A percentile compares a stretch with the other conserved stretches of the same genome.
Evolutionary conservation across 176 grass and related monocot species (phyloP).

Genomic region (Oropetium thomaeum): DNA sequence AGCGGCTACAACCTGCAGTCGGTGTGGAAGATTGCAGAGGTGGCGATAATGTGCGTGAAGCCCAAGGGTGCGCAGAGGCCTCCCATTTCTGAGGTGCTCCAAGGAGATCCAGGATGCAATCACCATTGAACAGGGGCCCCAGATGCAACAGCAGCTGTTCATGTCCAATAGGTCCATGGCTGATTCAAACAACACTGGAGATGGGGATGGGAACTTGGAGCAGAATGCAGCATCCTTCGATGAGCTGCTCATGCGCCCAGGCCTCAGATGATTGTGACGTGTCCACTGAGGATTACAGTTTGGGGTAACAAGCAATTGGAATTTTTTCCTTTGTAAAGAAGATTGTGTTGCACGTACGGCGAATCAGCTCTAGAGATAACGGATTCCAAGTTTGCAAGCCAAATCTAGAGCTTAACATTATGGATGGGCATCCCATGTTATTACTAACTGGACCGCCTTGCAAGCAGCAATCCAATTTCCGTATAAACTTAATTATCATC

Average conservation of each 20-base stretch:
- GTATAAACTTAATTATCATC: neutral
- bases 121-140: conserved; percentile 48
- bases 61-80: conserved; percentile 60
- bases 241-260: conserved; percentile 19
- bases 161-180: conserved; percentile 43
- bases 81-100: conserved; percentile 69
- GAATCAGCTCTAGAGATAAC: neutral
- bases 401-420: neutral
- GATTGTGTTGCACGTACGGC: neutral
- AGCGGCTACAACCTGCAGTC: conserved; percentile 65
- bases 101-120: conserved; percentile 98
- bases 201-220: conserved; percentile 4
- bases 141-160: conserved; percentile 29
- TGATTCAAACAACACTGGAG: neutral
- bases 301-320: neutral
- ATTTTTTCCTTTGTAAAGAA: neutral
- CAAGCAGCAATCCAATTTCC: neutral
- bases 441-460: neutral
- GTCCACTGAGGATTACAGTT: neutral
- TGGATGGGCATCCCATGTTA: neutral
- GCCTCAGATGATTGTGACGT: neutral
- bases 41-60: conserved; percentile 80
- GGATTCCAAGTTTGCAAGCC: neutral
- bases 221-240: conserved; percentile 11
- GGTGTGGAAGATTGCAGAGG: conserved; percentile 89